Evolutionary conservation across 805 yeast genomes (phyloP).

Genomic region (Kregervanrija delftensis): DNA sequence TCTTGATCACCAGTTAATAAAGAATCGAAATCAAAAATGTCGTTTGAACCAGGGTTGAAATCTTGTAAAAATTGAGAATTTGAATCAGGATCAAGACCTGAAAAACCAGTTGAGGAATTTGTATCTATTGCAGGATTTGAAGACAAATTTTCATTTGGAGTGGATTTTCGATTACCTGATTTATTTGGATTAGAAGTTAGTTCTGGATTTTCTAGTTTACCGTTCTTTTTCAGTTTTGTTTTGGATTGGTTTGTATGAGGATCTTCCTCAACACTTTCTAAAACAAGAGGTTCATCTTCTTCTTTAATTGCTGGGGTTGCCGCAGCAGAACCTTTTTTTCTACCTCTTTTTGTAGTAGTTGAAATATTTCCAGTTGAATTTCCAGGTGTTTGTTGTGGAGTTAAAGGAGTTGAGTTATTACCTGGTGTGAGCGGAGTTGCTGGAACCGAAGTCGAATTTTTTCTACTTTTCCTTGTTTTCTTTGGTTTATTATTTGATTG

Average conservation of each 20-base stretch:
- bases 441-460: constrained; percentile 24
- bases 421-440: constrained; percentile 29
- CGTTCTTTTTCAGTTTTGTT: too few species aligned
- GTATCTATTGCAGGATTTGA: constrained; percentile 1
- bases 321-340: constrained; percentile 16
- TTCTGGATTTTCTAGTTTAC: too few species aligned
- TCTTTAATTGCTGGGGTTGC: constrained; percentile 23
- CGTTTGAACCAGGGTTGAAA: constrained; percentile 30
- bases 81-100: constrained; percentile 9
- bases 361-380: constrained; percentile 13
- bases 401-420: constrained; percentile 16
- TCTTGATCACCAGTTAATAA: constrained; percentile 36
- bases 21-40: constrained; percentile 37
- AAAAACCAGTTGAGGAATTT: neutral
- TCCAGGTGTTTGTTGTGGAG: constrained; percentile 19
- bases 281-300: constrained; percentile 17
- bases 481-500: constrained; percentile 16
- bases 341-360: constrained; percentile 12
- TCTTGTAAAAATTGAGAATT: constrained; percentile 19
- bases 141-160: neutral
- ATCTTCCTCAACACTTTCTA: constrained; percentile 7
- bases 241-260: neutral
- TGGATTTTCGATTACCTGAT: too few species aligned
- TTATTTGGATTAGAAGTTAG: too few species aligned
- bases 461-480: constrained; percentile 18